Conservation (phyloP, 2,329 filamentous ascomycete species). For the Exophiala dermatitidis region DNA sequence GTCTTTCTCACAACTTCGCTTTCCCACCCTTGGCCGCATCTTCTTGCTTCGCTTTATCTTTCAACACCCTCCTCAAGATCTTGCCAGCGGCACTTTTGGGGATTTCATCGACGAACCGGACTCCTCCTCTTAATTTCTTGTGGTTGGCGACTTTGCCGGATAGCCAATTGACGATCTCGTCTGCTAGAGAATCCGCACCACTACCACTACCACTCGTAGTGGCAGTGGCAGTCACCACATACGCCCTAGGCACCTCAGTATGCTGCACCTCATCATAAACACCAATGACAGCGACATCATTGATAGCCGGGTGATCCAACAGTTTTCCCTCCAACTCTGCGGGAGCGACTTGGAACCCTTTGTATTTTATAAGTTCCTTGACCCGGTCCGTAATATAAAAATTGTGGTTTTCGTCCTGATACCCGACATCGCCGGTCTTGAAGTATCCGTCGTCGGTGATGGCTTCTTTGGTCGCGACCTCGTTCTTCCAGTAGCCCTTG, state of each 20-base stretch:
- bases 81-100: conserved; percentile 39
- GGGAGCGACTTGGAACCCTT: conserved; percentile 45
- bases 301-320: conserved; percentile 37
- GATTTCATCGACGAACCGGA: conserved; percentile 30
- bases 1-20: conserved; percentile 35
- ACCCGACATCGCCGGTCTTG: conserved; percentile 81
- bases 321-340: conserved; percentile 44
- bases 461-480: conserved; percentile 49
- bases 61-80: conserved; percentile 41
- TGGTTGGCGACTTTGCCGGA: conserved; percentile 30
- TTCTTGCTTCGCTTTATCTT: conserved; percentile 39
- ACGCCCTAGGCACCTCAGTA: conserved; percentile 40
- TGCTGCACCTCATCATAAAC: conserved; percentile 31
- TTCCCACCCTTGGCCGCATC: conserved; percentile 28
- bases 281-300: conserved; percentile 44
- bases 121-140: conserved; percentile 35
- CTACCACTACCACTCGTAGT: conserved; percentile 35
- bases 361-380: conserved; percentile 52
- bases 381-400: conserved; percentile 86
- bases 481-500: conserved; percentile 56
- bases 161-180: conserved; percentile 32
- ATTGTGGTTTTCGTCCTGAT: conserved; percentile 66
- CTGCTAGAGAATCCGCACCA: conserved; percentile 15
- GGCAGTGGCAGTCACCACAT: conserved; percentile 42
- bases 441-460: conserved; percentile 66